These are phyloP conservation scores for Malus sieversii DNA, from an alignment of 306 rosid species.

Conservation along the genomic window DNA sequence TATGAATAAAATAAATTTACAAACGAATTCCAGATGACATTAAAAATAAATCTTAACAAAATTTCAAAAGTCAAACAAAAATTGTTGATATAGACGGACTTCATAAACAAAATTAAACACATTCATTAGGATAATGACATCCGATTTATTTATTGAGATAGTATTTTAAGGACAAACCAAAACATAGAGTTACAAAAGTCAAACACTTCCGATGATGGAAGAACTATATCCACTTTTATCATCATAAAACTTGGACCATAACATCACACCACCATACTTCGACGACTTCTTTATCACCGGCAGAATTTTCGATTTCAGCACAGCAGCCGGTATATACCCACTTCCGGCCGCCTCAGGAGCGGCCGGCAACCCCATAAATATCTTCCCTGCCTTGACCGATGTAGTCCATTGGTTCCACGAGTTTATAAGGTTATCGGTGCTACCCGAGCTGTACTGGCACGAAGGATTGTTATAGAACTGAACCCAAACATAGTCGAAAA, in stretches of 20 bases:
- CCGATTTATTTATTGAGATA: background rate
- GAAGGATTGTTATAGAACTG: conserved; percentile 32
- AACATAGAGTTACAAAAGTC: conserved; percentile 4
- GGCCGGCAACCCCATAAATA: conserved; percentile 66
- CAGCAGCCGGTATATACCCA: conserved; percentile 48
- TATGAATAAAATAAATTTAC: too few relatives aligned
- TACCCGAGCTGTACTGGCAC: conserved; percentile 42
- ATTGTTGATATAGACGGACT: too few relatives aligned
- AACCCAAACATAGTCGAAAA: conserved; percentile 54
- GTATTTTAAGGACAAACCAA: background rate
- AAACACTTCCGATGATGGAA: conserved; percentile 34
- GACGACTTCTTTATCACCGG: conserved; percentile 47
- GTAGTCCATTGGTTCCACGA: conserved; percentile 59
- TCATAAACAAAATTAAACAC: background rate
- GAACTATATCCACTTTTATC: conserved; percentile 40
- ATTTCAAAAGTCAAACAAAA: too few relatives aligned
- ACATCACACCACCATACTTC: conserved; percentile 72
- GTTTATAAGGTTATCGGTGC: conserved; percentile 35
- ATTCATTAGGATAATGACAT: background rate
- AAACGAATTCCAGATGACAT: too few relatives aligned
- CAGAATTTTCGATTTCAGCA: conserved; percentile 39
- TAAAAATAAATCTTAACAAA: too few relatives aligned
- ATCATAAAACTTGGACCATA: conserved; percentile 63
- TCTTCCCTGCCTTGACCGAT: conserved; percentile 4
- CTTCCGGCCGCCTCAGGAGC: conserved; percentile 52